Conservation (phyloP, 768 basidiomycete genomes). For the Lactarius akahatsu region DNA sequence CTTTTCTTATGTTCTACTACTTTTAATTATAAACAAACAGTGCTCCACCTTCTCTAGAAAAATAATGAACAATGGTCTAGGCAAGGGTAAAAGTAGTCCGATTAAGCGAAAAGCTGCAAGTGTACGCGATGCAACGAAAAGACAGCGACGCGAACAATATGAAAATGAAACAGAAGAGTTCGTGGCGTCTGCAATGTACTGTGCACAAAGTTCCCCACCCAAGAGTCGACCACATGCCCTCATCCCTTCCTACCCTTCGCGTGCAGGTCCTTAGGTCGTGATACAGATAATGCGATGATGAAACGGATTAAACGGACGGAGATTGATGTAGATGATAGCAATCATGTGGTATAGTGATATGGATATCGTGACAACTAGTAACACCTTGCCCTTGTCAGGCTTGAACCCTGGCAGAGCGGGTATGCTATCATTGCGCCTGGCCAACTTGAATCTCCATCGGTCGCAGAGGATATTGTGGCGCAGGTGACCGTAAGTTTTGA, state of each 20-base stretch:
- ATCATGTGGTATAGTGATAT: conserved; percentile 25
- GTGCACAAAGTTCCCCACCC: neutral
- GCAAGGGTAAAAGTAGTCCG: neutral
- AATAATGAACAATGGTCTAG: neutral
- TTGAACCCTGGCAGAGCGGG: neutral
- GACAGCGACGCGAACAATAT: neutral
- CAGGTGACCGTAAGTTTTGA: conserved; percentile 29
- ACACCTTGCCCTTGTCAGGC: conserved; percentile 7
- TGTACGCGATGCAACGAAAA: neutral
- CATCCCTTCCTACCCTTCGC: neutral
- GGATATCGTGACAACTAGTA: conserved; percentile 22
- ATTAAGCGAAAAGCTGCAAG: neutral
- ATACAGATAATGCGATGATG: conserved; percentile 21
- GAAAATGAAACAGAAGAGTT: neutral
- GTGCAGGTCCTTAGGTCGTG: conserved; percentile 12
- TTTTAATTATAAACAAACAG: neutral
- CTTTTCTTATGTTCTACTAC: neutral
- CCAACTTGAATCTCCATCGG: conserved; percentile 38
- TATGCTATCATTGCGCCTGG: conserved; percentile 31
- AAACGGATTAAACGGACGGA: conserved; percentile 17
- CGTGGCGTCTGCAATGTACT: conserved; percentile 8
- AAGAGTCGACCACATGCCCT: neutral
- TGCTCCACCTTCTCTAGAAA: too few species aligned
- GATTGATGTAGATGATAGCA: conserved; percentile 29
- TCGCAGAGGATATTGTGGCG: conserved; percentile 30